A percentile compares a stretch with the other conserved stretches of the same genome.
These are phyloP conservation scores for Sanghuangporus weigelae DNA, from an alignment of 1,284 basidiomycete genomes.

Conservation along the genomic window DNA sequence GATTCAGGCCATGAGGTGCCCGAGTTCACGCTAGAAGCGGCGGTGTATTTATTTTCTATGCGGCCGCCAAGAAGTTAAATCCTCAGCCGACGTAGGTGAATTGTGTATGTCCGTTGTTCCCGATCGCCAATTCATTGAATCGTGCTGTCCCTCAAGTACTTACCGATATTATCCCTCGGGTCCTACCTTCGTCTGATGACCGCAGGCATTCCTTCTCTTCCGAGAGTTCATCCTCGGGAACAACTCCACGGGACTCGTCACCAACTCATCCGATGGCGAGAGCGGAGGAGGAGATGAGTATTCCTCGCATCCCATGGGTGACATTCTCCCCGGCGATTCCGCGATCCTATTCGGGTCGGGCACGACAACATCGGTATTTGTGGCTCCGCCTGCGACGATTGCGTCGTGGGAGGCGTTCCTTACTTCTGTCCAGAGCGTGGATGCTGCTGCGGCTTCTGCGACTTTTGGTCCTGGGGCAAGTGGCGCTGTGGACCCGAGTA, in stretches of 20 bases:
- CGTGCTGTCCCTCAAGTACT: too few species aligned
- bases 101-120: neutral
- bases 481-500: neutral
- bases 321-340: constrained; percentile 45
- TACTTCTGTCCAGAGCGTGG: constrained; percentile 14
- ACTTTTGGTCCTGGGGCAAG: neutral
- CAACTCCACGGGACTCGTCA: constrained; percentile 47
- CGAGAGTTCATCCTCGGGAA: constrained; percentile 55
- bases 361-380: constrained; percentile 43
- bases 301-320: constrained; percentile 33
- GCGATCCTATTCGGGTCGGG: constrained; percentile 49
- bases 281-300: constrained; percentile 55
- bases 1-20: constrained; percentile 57
- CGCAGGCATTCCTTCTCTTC: constrained; percentile 48
- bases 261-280: constrained; percentile 21
- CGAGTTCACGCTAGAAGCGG: constrained; percentile 42
- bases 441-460: neutral
- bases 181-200: neutral
- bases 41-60: constrained; percentile 27
- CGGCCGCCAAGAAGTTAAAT: neutral
- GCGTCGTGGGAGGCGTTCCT: constrained; percentile 46
- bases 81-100: neutral
- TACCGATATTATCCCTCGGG: neutral
- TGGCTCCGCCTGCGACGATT: constrained; percentile 48
- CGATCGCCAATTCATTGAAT: too few species aligned